Percentiles rank a stretch among this genome's conserved stretches.
phyloP scores from a whole-genome alignment of 1,139 yeast genomes.

The Meyerozyma carpophila region DNA sequence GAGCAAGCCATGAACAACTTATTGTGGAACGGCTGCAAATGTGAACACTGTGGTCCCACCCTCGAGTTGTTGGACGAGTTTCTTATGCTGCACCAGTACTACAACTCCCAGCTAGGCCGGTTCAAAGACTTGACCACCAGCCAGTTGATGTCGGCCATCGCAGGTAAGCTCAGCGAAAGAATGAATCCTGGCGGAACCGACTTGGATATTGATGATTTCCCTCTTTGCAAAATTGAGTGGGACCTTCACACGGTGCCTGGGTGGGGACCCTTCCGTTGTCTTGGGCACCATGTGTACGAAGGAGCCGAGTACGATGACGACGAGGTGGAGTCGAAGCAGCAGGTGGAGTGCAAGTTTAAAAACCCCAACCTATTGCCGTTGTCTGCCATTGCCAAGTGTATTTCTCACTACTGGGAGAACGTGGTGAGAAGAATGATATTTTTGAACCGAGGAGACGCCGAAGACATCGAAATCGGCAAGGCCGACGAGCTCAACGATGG shows the following conservation, averaged over 20 bases:
- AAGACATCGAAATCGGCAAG: slow-evolving; percentile 23
- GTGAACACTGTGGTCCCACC: slow-evolving; percentile 46
- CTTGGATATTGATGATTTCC: slow-evolving; percentile 17
- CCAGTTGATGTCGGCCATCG: slow-evolving; percentile 48
- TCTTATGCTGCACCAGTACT: slow-evolving; percentile 58
- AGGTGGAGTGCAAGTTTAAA: slow-evolving; percentile 10
- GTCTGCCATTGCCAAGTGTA: slow-evolving; percentile 15
- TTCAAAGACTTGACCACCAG: slow-evolving; percentile 60
- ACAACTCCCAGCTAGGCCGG: slow-evolving; percentile 33
- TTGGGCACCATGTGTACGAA: slow-evolving; percentile 27
- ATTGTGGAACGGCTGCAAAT: slow-evolving; percentile 73
- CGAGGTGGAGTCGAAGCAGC: slow-evolving; percentile 17
- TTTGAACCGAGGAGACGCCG: slow-evolving; percentile 41
- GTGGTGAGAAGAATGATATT: slow-evolving; percentile 25
- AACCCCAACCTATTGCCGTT: slow-evolving; percentile 16
- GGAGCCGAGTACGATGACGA: slow-evolving; percentile 38
- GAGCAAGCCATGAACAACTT: slow-evolving; percentile 65
- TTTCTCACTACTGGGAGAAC: slow-evolving; percentile 32
- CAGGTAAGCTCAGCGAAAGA: slow-evolving; percentile 37
- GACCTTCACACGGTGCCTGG: slow-evolving; percentile 25
- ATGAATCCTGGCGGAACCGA: slow-evolving; percentile 18
- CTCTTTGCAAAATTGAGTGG: slow-evolving; percentile 26
- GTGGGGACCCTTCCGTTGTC: slow-evolving; percentile 28
- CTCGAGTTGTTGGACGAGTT: slow-evolving; percentile 51
- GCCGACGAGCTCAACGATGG: slow-evolving; percentile 16